Evolutionary conservation across 768 basidiomycete species (phyloP), one percentile per base, ranked within the genome.

Genomic region (Pulveroboletus frians): DNA sequence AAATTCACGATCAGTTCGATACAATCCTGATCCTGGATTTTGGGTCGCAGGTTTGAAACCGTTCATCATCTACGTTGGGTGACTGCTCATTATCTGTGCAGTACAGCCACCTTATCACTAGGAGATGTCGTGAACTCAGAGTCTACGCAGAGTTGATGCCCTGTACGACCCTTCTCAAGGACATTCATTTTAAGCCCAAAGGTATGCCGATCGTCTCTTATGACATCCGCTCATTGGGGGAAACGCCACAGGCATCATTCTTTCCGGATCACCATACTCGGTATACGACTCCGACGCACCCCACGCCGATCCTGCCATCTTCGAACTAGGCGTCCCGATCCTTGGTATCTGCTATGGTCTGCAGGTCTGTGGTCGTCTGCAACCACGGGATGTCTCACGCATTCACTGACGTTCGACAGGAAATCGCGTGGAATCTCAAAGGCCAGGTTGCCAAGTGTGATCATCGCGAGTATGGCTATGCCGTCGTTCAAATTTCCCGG

Each of bases 111-210:
- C 75, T 99, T 54, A 98, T 98, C 69, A 96, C 94, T 7, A 75
- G 96, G 65, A 79, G 96, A 82, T 97, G 95, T 78, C 85, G 96
- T 64, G 96, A 99, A 69, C 79, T 93, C 63, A 91, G 92, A 47
- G 92, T 99, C 47, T 98, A 98, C 64, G 95, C 95, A 44, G 96
- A 99, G 73, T 77, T 99, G 62, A 81, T 96, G 80, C 92, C 96
- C 21, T 99, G 96, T 68, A 99, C 96, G 1, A 85, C 87, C 26
- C 88, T 86, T 70, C 76, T 98, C 52, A 76, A 79, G 53, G 92
- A 98, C 48, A 70, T 99, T 31, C 78, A 78, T 26, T 98, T 96
- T 79, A 92, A 88, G 65, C 96, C 96, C 0, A 95, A 93, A 75
- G 96, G 95, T 92, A 27, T 32, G 58, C 39, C 32, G n/a, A 39